Percentiles rank a stretch among this genome's conserved stretches.
phyloP scores from a whole-genome alignment of 2,329 filamentous ascomycete species.

The Sporothrix variecibatus region DNA sequence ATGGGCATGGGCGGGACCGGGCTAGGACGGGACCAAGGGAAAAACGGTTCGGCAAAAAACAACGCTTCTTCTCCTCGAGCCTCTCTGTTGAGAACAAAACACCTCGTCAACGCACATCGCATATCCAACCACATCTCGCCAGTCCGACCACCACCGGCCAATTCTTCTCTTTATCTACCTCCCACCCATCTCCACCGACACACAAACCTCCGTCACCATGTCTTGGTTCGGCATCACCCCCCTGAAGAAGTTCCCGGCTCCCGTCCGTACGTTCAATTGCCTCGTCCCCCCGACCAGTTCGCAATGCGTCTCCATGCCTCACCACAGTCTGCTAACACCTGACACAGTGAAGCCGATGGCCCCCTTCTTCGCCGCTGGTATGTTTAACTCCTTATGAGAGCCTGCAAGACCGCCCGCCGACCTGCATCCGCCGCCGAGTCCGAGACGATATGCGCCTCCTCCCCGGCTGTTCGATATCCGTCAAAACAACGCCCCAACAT shows the following conservation, averaged over 20 bases:
- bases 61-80: slow-evolving; percentile 16
- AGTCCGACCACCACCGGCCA: slow-evolving; percentile 25
- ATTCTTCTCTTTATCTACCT: slow-evolving; percentile 35
- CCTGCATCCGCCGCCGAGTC: background rate
- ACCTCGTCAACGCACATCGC: slow-evolving; percentile 6
- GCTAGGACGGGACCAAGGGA: slow-evolving; percentile 25
- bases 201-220: slow-evolving; percentile 58
- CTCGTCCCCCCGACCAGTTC: slow-evolving; percentile 6
- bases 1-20: slow-evolving; percentile 11
- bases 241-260: slow-evolving; percentile 78
- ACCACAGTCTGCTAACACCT: slow-evolving; percentile 8
- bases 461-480: background rate
- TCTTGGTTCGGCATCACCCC: slow-evolving; percentile 67
- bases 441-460: background rate
- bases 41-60: slow-evolving; percentile 25
- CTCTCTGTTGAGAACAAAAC: slow-evolving; percentile 16
- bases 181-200: background rate
- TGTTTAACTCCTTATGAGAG: slow-evolving; percentile 38
- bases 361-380: slow-evolving; percentile 95
- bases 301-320: background rate
- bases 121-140: background rate
- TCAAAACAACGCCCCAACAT: background rate
- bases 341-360: slow-evolving; percentile 79
- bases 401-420: background rate
- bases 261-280: slow-evolving; percentile 67